These are phyloP conservation scores for Funneliformis caledonium DNA, from an alignment of 371 early-diverging fungal species.

Conservation along the genomic window DNA sequence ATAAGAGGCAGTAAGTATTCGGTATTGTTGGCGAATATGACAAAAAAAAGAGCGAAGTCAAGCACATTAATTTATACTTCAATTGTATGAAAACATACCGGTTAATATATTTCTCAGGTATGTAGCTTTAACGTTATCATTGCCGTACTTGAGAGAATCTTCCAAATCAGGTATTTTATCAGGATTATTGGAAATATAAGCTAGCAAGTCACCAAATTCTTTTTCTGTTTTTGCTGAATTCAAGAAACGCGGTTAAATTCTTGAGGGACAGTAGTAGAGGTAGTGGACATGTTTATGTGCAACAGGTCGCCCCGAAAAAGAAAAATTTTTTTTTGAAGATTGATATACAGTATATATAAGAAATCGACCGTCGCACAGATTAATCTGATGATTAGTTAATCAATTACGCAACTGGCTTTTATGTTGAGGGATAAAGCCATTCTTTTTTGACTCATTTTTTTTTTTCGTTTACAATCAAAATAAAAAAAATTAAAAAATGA, in stretches of 20 bases:
- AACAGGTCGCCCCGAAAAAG: not conserved
- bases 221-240: conserved; percentile 5
- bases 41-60: conserved; percentile 11
- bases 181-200: conserved; percentile 15
- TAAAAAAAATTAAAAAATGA: not conserved
- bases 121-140: conserved; percentile 17
- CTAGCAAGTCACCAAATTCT: not conserved
- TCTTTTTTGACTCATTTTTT: no score
- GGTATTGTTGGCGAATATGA: conserved; percentile 29
- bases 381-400: no score
- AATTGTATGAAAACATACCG: conserved; percentile 17
- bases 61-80: conserved; percentile 22
- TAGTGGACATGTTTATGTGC: not conserved
- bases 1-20: conserved; percentile 39
- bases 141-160: not conserved
- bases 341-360: no score
- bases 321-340: no score
- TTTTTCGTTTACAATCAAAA: no score
- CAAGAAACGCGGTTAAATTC: not conserved
- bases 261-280: not conserved
- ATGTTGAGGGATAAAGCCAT: no score
- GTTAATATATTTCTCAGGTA: not conserved
- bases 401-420: no score
- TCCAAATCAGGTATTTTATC: not conserved
- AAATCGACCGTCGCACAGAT: no score